A percentile compares a stretch with the other conserved stretches of the same genome.
These are phyloP conservation scores for Pythium sp. DNA, from an alignment of 352 stramenopile species.

Conservation along the genomic window DNA sequence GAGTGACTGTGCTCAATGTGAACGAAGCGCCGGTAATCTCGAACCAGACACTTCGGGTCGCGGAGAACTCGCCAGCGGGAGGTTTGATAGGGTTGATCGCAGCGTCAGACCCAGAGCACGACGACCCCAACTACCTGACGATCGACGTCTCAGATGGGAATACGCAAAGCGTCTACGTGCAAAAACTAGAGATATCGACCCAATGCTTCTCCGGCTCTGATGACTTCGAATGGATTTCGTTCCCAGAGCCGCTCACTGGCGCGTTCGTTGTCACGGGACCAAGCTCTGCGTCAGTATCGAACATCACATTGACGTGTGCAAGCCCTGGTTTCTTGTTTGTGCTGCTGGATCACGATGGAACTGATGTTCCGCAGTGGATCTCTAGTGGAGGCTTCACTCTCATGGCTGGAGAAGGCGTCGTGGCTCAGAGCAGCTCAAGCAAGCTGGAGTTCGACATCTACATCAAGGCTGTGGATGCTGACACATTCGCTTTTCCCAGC, in stretches of 20 bases:
- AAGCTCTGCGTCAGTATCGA: background rate
- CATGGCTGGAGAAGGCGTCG: slow-evolving; percentile 9
- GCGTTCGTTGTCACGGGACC: slow-evolving; percentile 10
- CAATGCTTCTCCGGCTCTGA: slow-evolving; percentile 5
- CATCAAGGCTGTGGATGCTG: slow-evolving; percentile 5
- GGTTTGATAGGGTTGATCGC: background rate
- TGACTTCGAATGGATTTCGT: slow-evolving; percentile 17
- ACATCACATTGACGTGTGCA: slow-evolving; percentile 1
- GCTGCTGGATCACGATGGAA: slow-evolving; percentile 6
- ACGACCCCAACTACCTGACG: slow-evolving; percentile 9
- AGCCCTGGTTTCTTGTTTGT: slow-evolving; percentile 9
- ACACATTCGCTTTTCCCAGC: background rate
- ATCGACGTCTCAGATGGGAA: background rate
- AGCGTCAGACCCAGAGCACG: slow-evolving; percentile 4
- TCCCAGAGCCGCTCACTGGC: background rate
- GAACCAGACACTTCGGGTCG: slow-evolving; percentile 27
- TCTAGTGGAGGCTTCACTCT: background rate
- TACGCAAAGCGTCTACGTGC: background rate
- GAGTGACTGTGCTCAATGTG: slow-evolving; percentile 39
- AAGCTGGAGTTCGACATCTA: slow-evolving; percentile 26
- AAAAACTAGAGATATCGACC: background rate
- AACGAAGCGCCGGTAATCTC: slow-evolving; percentile 40
- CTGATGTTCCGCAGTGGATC: slow-evolving; percentile 4
- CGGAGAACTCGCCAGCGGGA: slow-evolving; percentile 28
- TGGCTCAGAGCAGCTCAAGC: slow-evolving; percentile 30